These are phyloP conservation scores for Psilocybe cyanescens DNA, from an alignment of 768 basidiomycete species.

Conservation along the genomic window DNA sequence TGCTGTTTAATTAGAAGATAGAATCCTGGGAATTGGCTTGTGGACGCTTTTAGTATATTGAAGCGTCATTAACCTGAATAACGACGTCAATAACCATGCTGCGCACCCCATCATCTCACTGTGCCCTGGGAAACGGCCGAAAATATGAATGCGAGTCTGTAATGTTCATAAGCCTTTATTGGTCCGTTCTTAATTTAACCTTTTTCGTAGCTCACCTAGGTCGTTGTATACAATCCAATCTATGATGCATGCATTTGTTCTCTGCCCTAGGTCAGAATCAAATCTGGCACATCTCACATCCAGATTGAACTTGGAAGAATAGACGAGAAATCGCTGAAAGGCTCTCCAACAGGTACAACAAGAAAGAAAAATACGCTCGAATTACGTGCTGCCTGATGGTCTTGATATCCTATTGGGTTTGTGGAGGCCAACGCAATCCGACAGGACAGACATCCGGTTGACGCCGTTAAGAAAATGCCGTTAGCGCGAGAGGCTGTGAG, in stretches of 20 bases:
- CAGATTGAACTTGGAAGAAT: neutral
- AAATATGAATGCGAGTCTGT: conserved; percentile 2
- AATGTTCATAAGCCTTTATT: neutral
- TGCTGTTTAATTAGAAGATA: neutral
- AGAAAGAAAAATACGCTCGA: neutral
- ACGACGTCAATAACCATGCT: too few species aligned
- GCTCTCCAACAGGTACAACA: neutral
- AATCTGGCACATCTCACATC: neutral
- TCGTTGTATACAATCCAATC: too few species aligned
- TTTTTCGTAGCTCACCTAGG: neutral
- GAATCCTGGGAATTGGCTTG: neutral
- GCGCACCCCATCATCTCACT: neutral
- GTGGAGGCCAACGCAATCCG: conserved; percentile 5
- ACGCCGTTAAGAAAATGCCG: conserved; percentile 9
- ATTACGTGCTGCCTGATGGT: neutral
- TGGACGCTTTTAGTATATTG: too few species aligned
- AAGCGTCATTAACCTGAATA: too few species aligned
- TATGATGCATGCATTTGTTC: too few species aligned
- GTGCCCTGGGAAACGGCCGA: neutral
- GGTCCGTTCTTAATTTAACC: neutral
- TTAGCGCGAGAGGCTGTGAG: neutral
- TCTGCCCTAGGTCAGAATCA: neutral
- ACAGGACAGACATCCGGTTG: conserved; percentile 1
- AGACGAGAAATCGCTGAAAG: neutral
- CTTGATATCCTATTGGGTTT: conserved; percentile 10